A percentile compares a stretch with the other conserved stretches of the same genome.
phyloP scores from a whole-genome alignment of 768 basidiomycete species.

The Paxillus ammoniavirescens region DNA sequence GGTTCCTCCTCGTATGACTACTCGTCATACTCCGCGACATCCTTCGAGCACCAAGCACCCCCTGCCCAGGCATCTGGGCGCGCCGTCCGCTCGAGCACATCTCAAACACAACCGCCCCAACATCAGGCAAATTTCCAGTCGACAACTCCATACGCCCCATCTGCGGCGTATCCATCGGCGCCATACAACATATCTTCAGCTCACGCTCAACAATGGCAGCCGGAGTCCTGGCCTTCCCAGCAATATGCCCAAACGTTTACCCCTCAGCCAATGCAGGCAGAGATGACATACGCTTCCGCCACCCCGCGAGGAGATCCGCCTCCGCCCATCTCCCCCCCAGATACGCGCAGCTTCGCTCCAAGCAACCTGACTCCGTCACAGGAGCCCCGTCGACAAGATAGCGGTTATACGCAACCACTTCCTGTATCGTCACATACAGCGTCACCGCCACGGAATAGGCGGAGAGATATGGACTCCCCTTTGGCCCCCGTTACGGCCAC shows the following conservation, averaged over 20 bases:
- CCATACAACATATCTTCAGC: slow-evolving; percentile 27
- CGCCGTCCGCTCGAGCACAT: slow-evolving; percentile 26
- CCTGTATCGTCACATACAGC: slow-evolving; percentile 25
- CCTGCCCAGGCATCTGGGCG: slow-evolving; percentile 31
- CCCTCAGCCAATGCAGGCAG: slow-evolving; percentile 33
- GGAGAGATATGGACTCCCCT: slow-evolving; percentile 36
- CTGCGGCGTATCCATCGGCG: slow-evolving; percentile 29
- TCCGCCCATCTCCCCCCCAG: slow-evolving; percentile 27
- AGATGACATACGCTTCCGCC: slow-evolving; percentile 34
- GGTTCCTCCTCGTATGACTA: slow-evolving; percentile 51
- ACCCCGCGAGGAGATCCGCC: slow-evolving; percentile 33
- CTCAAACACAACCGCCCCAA: slow-evolving; percentile 33
- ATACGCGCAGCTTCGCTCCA: slow-evolving; percentile 30
- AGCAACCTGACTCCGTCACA: slow-evolving; percentile 25
- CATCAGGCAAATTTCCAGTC: slow-evolving; percentile 25
- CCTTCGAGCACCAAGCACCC: slow-evolving; percentile 25
- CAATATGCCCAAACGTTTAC: slow-evolving; percentile 31
- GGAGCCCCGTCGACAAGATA: slow-evolving; percentile 34
- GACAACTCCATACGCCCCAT: slow-evolving; percentile 28
- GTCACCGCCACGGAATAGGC: slow-evolving; percentile 35
- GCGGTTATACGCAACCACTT: slow-evolving; percentile 27
- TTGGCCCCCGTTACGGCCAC: slow-evolving; percentile 23
- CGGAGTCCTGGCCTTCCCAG: slow-evolving; percentile 40
- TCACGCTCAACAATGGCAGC: slow-evolving; percentile 39
- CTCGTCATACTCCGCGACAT: slow-evolving; percentile 36